These are phyloP conservation scores for Diaporthe batatas DNA, from an alignment of 2,329 filamentous ascomycete genomes.

Conservation along the genomic window DNA sequence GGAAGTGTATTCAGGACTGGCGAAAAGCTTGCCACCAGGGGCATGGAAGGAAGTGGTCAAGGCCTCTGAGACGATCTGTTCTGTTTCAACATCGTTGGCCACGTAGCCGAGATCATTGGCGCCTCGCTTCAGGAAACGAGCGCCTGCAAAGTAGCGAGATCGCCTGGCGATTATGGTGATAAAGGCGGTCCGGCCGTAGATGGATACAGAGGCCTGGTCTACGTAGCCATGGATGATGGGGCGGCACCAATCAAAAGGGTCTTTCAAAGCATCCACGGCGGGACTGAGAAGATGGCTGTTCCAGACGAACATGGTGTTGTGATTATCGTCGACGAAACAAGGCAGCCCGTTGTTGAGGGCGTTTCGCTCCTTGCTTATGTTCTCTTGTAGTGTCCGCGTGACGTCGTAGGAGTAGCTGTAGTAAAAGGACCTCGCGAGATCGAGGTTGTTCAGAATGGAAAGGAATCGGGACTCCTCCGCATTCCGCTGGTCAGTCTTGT, in stretches of 20 bases:
- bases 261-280: constrained; percentile 76
- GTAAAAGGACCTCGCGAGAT: constrained; percentile 93
- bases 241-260: constrained; percentile 94
- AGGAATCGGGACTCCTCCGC: constrained; percentile 92
- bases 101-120: constrained; percentile 96
- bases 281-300: constrained; percentile 90
- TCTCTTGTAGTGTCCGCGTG: constrained; percentile 91
- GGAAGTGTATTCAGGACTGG: constrained; percentile 92
- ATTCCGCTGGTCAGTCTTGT: constrained; percentile 82
- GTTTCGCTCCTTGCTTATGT: constrained; percentile 84
- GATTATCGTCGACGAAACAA: constrained; percentile 72
- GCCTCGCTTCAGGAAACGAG: constrained; percentile 92
- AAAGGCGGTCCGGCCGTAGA: constrained; percentile 90
- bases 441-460: constrained; percentile 89
- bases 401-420: constrained; percentile 99
- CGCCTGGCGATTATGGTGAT: constrained; percentile 94
- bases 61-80: constrained; percentile 97
- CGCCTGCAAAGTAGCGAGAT: constrained; percentile 93
- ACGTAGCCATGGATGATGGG: constrained; percentile 97
- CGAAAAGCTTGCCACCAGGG: constrained; percentile 85
- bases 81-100: constrained; percentile 98
- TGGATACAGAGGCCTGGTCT: constrained; percentile 85
- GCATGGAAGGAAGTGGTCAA: constrained; percentile 96
- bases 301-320: constrained; percentile 98
- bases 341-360: constrained; percentile 75